Evolutionary conservation across 179 eudicot genomes (phyloP).

Genomic region (Patellifolia procumbens): DNA sequence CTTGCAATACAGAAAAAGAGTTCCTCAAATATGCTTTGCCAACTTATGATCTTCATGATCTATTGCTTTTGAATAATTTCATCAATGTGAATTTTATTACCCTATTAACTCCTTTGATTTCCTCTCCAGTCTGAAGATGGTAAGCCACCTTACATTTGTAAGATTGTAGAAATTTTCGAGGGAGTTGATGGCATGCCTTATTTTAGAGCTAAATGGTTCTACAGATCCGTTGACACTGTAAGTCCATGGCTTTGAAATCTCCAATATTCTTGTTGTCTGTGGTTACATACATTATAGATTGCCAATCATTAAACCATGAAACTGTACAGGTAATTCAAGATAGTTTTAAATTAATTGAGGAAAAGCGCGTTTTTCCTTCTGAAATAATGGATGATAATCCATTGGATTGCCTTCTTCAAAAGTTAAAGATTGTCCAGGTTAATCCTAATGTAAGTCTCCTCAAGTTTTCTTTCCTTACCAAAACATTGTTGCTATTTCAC

Average conservation of each 20-base stretch:
- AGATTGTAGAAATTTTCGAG: conserved; percentile 69
- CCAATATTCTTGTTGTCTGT: too few relatives aligned
- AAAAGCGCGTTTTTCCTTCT: conserved; percentile 62
- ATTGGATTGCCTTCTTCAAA: conserved; percentile 61
- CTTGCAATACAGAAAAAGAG: background rate
- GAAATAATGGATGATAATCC: conserved; percentile 78
- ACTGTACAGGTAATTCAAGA: conserved; percentile 37
- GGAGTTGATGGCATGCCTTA: conserved; percentile 49
- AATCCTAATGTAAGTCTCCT: conserved; percentile 44
- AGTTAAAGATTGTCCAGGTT: conserved; percentile 44
- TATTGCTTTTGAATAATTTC: background rate
- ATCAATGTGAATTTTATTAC: too few relatives aligned
- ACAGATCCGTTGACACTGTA: conserved; percentile 73
- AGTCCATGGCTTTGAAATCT: conserved; percentile 13
- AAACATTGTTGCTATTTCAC: background rate
- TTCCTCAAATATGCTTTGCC: background rate
- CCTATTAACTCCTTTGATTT: background rate
- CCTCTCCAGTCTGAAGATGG: conserved; percentile 41
- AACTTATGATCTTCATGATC: too few relatives aligned
- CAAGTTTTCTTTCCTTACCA: background rate
- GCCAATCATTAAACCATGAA: background rate
- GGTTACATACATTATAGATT: too few relatives aligned
- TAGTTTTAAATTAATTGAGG: conserved; percentile 25
- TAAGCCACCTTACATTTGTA: conserved; percentile 45
- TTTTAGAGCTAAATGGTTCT: conserved; percentile 80